These are phyloP conservation scores for Dryadomyces sulphureus DNA, from an alignment of 2,329 filamentous ascomycete genomes.

Conservation along the genomic window DNA sequence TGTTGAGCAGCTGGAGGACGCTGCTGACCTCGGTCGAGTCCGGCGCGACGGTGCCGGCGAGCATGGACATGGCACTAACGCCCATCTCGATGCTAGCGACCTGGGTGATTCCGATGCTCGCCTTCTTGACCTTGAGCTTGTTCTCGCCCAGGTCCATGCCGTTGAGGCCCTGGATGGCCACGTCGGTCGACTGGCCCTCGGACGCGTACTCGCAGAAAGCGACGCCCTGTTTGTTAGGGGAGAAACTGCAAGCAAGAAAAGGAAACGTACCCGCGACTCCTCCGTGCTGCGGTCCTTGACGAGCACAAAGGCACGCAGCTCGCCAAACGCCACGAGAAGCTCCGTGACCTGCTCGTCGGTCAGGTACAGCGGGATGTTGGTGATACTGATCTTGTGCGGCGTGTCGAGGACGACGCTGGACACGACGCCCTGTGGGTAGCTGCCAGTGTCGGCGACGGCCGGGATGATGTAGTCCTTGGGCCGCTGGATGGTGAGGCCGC, in stretches of 20 bases:
- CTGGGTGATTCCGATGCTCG: conserved; percentile 89
- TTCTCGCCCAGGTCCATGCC: conserved; percentile 86
- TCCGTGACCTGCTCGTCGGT: conserved; percentile 86
- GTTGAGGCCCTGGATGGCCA: conserved; percentile 81
- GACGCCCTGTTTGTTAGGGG: conserved; percentile 50
- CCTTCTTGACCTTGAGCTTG: conserved; percentile 71
- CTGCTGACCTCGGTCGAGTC: conserved; percentile 63
- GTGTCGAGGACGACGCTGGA: conserved; percentile 77
- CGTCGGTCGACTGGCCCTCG: conserved; percentile 61
- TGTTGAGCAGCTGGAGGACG: conserved; percentile 88
- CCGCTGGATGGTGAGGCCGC: conserved; percentile 61
- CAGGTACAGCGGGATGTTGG: conserved; percentile 77
- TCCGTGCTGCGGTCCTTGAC: conserved; percentile 78
- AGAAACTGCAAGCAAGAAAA: neutral
- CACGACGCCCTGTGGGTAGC: conserved; percentile 62
- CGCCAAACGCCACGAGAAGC: conserved; percentile 78
- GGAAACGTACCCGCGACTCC: conserved; percentile 61
- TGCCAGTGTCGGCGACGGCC: conserved; percentile 55
- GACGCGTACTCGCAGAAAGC: conserved; percentile 83
- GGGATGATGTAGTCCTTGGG: conserved; percentile 98
- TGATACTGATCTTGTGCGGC: conserved; percentile 86
- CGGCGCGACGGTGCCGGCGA: conserved; percentile 73
- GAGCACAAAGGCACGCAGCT: conserved; percentile 80
- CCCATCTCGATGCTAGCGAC: conserved; percentile 85
- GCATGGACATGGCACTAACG: conserved; percentile 94